These are phyloP conservation scores for Nemania sp. DNA, from an alignment of 2,329 filamentous ascomycete species.

Conservation along the genomic window DNA sequence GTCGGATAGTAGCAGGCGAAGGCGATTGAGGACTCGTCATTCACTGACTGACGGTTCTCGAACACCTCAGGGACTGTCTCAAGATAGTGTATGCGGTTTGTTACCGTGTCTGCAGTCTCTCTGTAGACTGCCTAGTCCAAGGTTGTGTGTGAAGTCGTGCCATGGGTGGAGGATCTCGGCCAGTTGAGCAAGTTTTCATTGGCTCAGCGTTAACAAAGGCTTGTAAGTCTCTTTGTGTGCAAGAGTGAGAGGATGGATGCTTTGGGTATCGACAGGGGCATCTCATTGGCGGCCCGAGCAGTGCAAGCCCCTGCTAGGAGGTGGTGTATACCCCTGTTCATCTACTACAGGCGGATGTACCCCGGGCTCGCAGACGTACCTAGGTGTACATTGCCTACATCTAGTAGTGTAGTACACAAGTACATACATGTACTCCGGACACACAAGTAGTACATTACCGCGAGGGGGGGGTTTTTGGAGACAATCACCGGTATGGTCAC, in stretches of 20 bases:
- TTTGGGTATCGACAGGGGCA: conserved; percentile 24
- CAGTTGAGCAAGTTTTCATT: conserved; percentile 55
- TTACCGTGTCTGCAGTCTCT: conserved; percentile 20
- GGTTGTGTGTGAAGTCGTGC: conserved; percentile 25
- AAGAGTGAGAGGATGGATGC: conserved; percentile 21
- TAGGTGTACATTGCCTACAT: too few relatives aligned
- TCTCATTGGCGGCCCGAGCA: conserved; percentile 27
- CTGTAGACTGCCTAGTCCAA: background rate
- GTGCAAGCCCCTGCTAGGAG: conserved; percentile 14
- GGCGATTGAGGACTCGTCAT: conserved; percentile 16
- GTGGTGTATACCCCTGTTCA: conserved; percentile 2
- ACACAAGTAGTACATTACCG: too few relatives aligned
- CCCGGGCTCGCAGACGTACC: background rate
- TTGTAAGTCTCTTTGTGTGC: conserved; percentile 29
- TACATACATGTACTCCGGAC: too few relatives aligned
- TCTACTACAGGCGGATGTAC: background rate
- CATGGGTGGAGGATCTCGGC: conserved; percentile 35
- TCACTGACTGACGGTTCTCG: conserved; percentile 1
- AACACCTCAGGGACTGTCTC: background rate
- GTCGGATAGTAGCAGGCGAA: conserved; percentile 15
- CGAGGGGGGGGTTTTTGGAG: too few relatives aligned
- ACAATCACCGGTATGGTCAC: too few relatives aligned
- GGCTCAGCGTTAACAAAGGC: conserved; percentile 37
- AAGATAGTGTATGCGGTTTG: conserved; percentile 17
- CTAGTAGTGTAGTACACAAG: too few relatives aligned